Evolutionary conservation across 345 rosid genomes (phyloP), one percentile per base, ranked within the genome.

Genomic region (Salix brachista): DNA sequence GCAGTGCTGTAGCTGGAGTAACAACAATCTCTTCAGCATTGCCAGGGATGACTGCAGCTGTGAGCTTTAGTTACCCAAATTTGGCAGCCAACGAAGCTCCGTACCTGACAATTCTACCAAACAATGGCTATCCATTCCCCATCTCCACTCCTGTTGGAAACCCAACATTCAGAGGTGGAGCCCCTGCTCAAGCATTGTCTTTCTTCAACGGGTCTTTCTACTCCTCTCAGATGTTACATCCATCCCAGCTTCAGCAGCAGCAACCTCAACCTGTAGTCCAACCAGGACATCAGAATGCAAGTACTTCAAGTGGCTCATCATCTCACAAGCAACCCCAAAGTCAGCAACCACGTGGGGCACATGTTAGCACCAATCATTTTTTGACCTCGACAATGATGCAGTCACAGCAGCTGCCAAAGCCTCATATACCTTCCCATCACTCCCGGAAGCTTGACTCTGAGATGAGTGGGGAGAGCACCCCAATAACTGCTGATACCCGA

Each of bases 211-310:
- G 87, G 64, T 82, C 91, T 30, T 84, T 79, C 79, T 84, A 86
- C 81, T 65, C 91, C 67, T 80, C 90, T 65, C 89, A 87, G 70
- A 76, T 88, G 77, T 81, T 88, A 75, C 90, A 84, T 65, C 84
- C 87, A 79, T 64, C 85, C 62, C 88, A 84, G 73, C 74, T 83
- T 77, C 83, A 79, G 80, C 89, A 85, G 72, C 93, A 84, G 52
- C 82, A 52, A 30, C 72, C 64, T 36, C 83, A 77, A 54, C 71
- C 80, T 62, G 23, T 65, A 26, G 58, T 76, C 62, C 84, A 74
- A 62, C 79, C 71, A 48, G 76, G 72, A 26, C 73, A 61, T 65
- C 85, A 80, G 32, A 88, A 87, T 70, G 41, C 88, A 80, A 87
- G 75, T 37, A 61, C 83, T 11, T 81, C 88, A 69, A 80, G 79